These are phyloP conservation scores for Colletotrichum sansevieriae DNA, from an alignment of 2,329 filamentous ascomycete genomes.

Conservation along the genomic window DNA sequence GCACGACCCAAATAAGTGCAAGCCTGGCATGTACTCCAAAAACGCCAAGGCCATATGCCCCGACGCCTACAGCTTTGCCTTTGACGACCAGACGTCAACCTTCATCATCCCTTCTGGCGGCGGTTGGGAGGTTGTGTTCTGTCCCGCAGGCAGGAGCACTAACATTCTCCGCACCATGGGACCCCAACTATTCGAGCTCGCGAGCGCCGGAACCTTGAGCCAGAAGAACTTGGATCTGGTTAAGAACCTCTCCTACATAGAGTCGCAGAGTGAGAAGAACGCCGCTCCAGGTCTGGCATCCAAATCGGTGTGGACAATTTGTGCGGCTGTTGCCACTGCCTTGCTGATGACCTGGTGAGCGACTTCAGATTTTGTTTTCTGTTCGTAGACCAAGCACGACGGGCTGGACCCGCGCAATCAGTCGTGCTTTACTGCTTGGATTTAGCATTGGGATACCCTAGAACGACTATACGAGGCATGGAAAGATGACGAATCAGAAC, in stretches of 20 bases:
- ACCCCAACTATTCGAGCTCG: slow-evolving; percentile 62
- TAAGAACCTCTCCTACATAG: slow-evolving; percentile 41
- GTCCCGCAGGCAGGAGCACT: slow-evolving; percentile 73
- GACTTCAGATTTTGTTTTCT: not conserved
- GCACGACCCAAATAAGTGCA: slow-evolving; percentile 73
- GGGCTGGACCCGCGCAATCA: slow-evolving; percentile 37
- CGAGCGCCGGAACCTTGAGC: slow-evolving; percentile 55
- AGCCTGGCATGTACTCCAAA: slow-evolving; percentile 75
- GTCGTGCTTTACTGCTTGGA: slow-evolving; percentile 29
- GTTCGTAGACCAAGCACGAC: slow-evolving; percentile 15
- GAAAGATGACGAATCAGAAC: slow-evolving; percentile 44
- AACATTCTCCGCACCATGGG: slow-evolving; percentile 68
- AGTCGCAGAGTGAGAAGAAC: slow-evolving; percentile 40
- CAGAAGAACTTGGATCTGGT: slow-evolving; percentile 46
- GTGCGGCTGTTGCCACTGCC: slow-evolving; percentile 3
- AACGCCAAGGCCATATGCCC: slow-evolving; percentile 82
- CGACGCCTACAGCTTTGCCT: slow-evolving; percentile 85
- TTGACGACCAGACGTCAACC: slow-evolving; percentile 69
- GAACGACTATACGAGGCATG: slow-evolving; percentile 33
- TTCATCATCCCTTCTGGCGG: slow-evolving; percentile 76
- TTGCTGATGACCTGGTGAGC: slow-evolving; percentile 19
- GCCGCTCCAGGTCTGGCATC: slow-evolving; percentile 23
- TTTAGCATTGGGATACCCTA: slow-evolving; percentile 41
- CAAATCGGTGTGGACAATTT: slow-evolving; percentile 21
- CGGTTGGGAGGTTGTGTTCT: slow-evolving; percentile 84